Base-by-base conservation (phyloP, 768 basidiomycete species). In the Mycena belliarum region DNA sequence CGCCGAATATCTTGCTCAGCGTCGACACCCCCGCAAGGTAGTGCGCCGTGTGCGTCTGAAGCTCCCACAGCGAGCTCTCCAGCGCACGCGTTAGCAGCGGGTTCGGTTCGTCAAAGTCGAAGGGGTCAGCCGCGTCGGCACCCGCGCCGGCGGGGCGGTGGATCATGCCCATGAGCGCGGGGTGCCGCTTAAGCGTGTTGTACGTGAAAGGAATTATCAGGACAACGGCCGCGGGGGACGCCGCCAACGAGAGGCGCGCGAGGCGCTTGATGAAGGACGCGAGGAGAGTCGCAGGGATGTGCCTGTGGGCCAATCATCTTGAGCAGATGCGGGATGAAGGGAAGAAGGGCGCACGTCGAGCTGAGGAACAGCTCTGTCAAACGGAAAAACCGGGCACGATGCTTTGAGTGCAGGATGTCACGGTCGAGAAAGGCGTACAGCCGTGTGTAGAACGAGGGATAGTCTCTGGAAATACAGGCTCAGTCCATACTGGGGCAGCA, bases 211-310 rank as follows among this genome's bases (percentile, higher is more conserved):
- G 95, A 41, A 99, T 84, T 65, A 92, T 77, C 79, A 95, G 89
- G 55, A 99, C 80, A 28, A 97, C 86, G 0, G 91, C 95, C 15
- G 95, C 86, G 9, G 97, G 95, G 0, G 95, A 91, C 0, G 95
- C 93, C 28, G 78, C 76, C 12, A 98, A 79, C 9, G 93, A 88
- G 3, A 98, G 79, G 14, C 91, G 84, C 3, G 94, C 84, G 28
- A 99, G 81, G 6, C 93, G 87, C 71, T 98, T 98, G 67, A 97
- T 79, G 72, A 98, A 98, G 0, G 96, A 94, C 8, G 96, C 96
- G 23, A 98, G 81, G n/a, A 98, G 81, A 2, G 89, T 84, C 1
- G 92, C 85, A 3, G 97, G 94, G 15, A 99, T 78, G 72, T 95
- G 93, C 5, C 94, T 76, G n/a, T n/a, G 41, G 25, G 48, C 18